A percentile compares a stretch with the other conserved stretches of the same genome.
These are phyloP conservation scores for Saraca asoca DNA, from an alignment of 331 rosid species.

Conservation along the genomic window DNA sequence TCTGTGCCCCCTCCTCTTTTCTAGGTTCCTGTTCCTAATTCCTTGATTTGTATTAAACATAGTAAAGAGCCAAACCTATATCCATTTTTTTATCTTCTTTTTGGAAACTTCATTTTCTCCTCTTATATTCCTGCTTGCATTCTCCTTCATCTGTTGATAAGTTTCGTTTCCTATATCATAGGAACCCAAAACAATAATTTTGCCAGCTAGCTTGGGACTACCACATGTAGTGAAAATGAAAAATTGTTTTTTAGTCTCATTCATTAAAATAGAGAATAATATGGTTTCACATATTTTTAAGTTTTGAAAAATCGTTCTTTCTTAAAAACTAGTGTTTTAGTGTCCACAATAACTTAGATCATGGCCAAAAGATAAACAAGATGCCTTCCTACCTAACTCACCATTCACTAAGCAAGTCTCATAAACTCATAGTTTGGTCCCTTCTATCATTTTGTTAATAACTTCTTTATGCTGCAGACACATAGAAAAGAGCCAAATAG, in stretches of 20 bases:
- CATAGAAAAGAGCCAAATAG: too few relatives aligned
- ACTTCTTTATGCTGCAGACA: constrained; percentile 41
- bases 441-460: not conserved
- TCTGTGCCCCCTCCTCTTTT: not conserved
- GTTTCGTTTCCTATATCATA: too few relatives aligned
- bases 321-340: not conserved
- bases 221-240: not conserved
- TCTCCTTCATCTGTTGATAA: too few relatives aligned
- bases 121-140: too few relatives aligned
- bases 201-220: constrained; percentile 11
- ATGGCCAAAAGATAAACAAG: not conserved
- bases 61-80: too few relatives aligned
- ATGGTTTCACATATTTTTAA: too few relatives aligned
- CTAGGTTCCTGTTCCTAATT: too few relatives aligned
- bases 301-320: not conserved
- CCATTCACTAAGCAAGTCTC: not conserved
- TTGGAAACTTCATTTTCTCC: not conserved
- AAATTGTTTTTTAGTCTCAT: not conserved
- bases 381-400: not conserved
- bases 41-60: not conserved
- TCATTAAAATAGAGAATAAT: too few relatives aligned
- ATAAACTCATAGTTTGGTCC: not conserved
- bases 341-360: too few relatives aligned
- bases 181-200: too few relatives aligned
- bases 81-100: too few relatives aligned